Evolutionary conservation across 2,329 filamentous ascomycete genomes (phyloP).

Genomic region (Graphiopsis chlorocephala): DNA sequence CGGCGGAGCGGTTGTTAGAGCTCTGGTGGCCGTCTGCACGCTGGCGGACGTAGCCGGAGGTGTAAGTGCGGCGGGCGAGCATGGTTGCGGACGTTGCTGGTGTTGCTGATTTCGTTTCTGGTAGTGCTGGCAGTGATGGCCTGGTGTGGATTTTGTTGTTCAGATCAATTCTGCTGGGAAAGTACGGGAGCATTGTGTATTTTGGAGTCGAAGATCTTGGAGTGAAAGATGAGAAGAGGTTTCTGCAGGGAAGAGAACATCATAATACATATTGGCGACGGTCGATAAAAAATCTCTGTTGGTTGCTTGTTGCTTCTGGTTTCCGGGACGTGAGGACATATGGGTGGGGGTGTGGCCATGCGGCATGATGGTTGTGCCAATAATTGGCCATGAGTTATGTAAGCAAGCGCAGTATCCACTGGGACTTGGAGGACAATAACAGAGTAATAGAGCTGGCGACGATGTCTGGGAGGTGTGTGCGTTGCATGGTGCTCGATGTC

Average conservation of each 20-base stretch:
- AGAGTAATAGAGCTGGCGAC: not conserved
- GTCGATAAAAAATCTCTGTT: not conserved
- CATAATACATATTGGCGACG: not conserved
- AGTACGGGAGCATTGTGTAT: not conserved
- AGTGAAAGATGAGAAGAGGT: not conserved
- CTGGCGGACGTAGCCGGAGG: not conserved
- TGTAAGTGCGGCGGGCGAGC: constrained; percentile 2
- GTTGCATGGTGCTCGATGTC: not conserved
- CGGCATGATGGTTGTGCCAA: not conserved
- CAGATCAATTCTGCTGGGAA: not conserved
- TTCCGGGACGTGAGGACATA: not conserved
- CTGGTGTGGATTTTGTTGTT: not conserved
- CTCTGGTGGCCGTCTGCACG: not conserved
- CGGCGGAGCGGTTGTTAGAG: not conserved
- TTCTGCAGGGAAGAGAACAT: not conserved
- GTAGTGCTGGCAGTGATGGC: not conserved
- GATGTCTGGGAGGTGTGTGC: not conserved
- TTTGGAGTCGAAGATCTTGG: not conserved
- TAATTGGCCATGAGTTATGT: not conserved
- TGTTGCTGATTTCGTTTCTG: not conserved
- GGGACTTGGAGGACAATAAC: not conserved
- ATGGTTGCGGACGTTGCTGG: not conserved
- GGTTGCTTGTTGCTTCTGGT: not conserved
- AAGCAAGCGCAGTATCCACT: not conserved
- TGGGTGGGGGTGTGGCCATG: not conserved